These are phyloP conservation scores for Toxoplasma gondii DNA, from an alignment of 169 alveolate species.

Conservation along the genomic window DNA sequence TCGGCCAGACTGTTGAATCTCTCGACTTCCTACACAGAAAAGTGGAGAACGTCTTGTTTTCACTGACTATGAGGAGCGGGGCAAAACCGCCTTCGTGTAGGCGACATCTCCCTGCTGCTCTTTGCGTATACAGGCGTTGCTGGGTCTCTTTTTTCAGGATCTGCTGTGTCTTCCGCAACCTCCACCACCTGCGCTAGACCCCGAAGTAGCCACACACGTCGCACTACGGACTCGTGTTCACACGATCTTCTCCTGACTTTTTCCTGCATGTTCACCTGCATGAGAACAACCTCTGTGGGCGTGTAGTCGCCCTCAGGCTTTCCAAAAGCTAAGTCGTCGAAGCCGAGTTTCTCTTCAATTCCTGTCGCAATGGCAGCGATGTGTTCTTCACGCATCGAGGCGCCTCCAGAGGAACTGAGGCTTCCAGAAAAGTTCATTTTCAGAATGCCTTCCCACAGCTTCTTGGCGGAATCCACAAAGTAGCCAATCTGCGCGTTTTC, in stretches of 20 bases:
- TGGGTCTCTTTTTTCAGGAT: too few relatives aligned
- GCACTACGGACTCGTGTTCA: too few relatives aligned
- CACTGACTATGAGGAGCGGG: not conserved
- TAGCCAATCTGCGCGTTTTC: slow-evolving; percentile 94
- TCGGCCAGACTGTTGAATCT: slow-evolving; percentile 87
- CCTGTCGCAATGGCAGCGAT: slow-evolving; percentile 69
- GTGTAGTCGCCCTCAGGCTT: slow-evolving; percentile 84
- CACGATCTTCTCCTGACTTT: too few relatives aligned
- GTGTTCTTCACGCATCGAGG: slow-evolving; percentile 35
- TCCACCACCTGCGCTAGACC: too few relatives aligned
- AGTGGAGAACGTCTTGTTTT: not conserved
- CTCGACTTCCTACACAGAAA: slow-evolving; percentile 81
- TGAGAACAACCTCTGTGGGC: slow-evolving; percentile 91
- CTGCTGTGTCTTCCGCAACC: too few relatives aligned
- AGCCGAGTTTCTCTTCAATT: slow-evolving; percentile 81
- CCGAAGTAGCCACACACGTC: too few relatives aligned
- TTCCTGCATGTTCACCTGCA: slow-evolving; percentile 72
- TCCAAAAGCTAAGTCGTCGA: slow-evolving; percentile 78
- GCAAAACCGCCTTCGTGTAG: too few relatives aligned
- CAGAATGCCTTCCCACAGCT: slow-evolving; percentile 89
- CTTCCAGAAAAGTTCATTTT: slow-evolving; percentile 46
- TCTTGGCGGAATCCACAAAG: slow-evolving; percentile 90
- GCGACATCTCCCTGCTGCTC: too few relatives aligned
- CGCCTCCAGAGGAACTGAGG: slow-evolving; percentile 8
- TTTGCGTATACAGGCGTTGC: too few relatives aligned